Percentiles rank a stretch among this genome's conserved stretches.
Conservation (phyloP, 192 early-diverging fungal species). For the Dimargaris xerosporica region DNA sequence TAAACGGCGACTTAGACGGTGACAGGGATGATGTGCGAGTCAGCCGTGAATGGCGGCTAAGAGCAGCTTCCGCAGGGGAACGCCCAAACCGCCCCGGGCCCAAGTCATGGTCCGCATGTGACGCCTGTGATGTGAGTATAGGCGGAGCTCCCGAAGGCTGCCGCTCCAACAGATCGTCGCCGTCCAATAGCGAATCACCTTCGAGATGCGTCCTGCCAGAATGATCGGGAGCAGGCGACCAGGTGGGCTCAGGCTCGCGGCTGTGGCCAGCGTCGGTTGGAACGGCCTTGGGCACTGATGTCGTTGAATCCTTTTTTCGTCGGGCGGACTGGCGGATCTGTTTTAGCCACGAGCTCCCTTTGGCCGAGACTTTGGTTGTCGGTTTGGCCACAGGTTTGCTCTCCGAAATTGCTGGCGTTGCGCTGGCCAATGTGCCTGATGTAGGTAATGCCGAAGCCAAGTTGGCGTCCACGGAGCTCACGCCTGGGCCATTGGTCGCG, state of each 20-base stretch:
- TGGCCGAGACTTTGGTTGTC: background rate
- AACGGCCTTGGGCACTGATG: background rate
- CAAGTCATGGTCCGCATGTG: background rate
- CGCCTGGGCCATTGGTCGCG: background rate
- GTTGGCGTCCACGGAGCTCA: background rate
- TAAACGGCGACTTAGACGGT: background rate
- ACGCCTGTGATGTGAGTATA: background rate
- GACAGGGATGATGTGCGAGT: background rate
- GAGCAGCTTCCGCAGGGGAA: background rate
- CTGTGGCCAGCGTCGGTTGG: background rate
- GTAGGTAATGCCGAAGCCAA: background rate
- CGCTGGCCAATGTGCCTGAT: background rate
- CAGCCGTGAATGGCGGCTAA: background rate
- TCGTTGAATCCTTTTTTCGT: background rate
- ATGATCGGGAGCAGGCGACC: background rate
- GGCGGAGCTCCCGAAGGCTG: no score
- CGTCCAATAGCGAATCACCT: background rate
- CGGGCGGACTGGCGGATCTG: background rate
- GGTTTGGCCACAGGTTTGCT: background rate
- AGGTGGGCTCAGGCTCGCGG: background rate
- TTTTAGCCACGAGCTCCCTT: background rate
- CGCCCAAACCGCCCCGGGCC: background rate
- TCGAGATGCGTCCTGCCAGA: background rate
- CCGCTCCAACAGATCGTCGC: background rate
- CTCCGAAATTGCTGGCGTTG: no score